Percentiles rank a stretch among this genome's conserved stretches.
Conservation (phyloP, 768 basidiomycete species). For the Suillus subaureus region DNA sequence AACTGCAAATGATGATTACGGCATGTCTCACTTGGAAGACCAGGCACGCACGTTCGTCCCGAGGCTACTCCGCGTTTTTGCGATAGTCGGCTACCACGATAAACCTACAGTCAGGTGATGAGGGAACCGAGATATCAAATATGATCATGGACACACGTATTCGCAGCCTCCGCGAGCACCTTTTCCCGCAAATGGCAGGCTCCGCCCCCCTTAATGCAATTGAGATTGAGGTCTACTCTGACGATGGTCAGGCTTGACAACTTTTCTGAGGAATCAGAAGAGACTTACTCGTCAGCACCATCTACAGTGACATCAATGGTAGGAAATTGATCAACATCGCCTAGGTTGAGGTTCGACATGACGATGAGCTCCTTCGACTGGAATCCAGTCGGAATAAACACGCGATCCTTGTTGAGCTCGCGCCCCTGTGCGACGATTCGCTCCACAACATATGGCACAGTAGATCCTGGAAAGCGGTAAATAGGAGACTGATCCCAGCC, state of each 20-base stretch:
- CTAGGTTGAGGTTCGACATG: constrained; percentile 70
- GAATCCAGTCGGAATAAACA: constrained; percentile 94
- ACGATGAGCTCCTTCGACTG: constrained; percentile 97
- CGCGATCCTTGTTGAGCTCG: constrained; percentile 73
- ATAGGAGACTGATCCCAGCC: background rate
- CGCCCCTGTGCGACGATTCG: constrained; percentile 84
- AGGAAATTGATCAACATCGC: constrained; percentile 89
- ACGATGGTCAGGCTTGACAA: background rate
- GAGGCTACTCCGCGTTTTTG: constrained; percentile 82
- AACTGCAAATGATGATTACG: constrained; percentile 50
- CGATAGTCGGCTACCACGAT: constrained; percentile 94
- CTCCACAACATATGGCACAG: constrained; percentile 96
- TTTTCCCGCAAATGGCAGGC: constrained; percentile 97
- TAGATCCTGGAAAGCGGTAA: constrained; percentile 61
- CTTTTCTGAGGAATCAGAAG: background rate
- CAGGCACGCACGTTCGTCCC: constrained; percentile 72
- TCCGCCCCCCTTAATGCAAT: constrained; percentile 97
- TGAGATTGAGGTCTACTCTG: constrained; percentile 84
- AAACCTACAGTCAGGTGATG: constrained; percentile 51
- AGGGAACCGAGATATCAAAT: background rate
- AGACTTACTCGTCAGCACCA: constrained; percentile 90
- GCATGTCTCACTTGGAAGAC: background rate
- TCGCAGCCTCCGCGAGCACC: constrained; percentile 94
- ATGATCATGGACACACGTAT: constrained; percentile 51
- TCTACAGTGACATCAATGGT: constrained; percentile 96